Percentiles rank a stretch among this genome's conserved stretches.
These are phyloP conservation scores for Aaosphaeria pasadenensis DNA, from an alignment of 2,329 filamentous ascomycete genomes.

Conservation along the genomic window DNA sequence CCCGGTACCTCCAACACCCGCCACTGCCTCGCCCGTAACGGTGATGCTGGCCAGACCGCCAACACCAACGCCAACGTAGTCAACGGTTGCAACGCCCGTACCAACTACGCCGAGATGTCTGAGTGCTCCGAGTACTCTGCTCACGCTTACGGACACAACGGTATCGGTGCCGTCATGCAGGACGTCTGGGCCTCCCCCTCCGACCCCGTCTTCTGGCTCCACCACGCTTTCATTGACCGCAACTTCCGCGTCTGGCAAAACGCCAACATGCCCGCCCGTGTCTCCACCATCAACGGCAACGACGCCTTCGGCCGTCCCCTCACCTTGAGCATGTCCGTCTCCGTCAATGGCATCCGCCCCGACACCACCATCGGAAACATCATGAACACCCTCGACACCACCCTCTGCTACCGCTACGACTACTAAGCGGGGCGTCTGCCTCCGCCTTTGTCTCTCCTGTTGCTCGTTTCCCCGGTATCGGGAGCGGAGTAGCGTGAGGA, in stretches of 20 bases:
- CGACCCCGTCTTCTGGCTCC: slow-evolving; percentile 47
- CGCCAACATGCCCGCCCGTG: slow-evolving; percentile 15
- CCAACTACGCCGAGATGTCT: slow-evolving; percentile 26
- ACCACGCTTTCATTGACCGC: slow-evolving; percentile 51
- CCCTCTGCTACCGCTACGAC: slow-evolving; percentile 35
- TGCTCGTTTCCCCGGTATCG: no score
- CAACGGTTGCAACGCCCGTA: slow-evolving; percentile 22
- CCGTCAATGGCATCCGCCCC: slow-evolving; percentile 24
- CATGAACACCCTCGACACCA: slow-evolving; percentile 21
- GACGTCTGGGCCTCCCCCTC: slow-evolving; percentile 30
- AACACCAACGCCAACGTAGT: slow-evolving; percentile 27
- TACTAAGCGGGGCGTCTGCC: slow-evolving; percentile 16
- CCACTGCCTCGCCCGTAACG: slow-evolving; percentile 32
- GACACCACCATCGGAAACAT: slow-evolving; percentile 27
- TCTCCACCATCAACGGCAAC: slow-evolving; percentile 39
- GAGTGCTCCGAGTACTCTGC: slow-evolving; percentile 25
- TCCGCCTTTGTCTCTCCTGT: no score
- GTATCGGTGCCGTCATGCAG: slow-evolving; percentile 32
- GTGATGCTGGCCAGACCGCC: slow-evolving; percentile 18
- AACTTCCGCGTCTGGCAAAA: slow-evolving; percentile 52
- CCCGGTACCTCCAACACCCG: slow-evolving; percentile 21
- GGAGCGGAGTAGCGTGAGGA: no score
- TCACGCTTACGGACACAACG: slow-evolving; percentile 36
- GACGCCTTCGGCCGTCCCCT: slow-evolving; percentile 21
- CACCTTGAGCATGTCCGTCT: slow-evolving; percentile 24